phyloP scores from a whole-genome alignment of 805 yeast genomes.

The Huiozyma naganishii region DNA sequence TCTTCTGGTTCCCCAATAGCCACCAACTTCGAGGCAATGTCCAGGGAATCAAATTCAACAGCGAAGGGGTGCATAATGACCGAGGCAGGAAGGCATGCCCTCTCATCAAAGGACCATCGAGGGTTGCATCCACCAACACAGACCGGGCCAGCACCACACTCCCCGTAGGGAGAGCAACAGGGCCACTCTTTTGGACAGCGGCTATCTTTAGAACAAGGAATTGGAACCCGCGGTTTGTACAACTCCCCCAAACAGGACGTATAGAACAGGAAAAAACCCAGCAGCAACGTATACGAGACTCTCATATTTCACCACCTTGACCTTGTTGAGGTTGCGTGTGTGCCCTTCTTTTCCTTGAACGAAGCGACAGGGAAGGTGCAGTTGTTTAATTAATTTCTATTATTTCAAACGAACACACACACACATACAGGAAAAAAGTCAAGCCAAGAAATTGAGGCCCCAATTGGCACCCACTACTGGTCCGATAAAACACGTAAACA shows the following conservation, averaged over 20 bases:
- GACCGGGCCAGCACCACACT: constrained; percentile 61
- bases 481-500: too few species aligned
- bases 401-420: too few species aligned
- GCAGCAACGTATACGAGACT: too few species aligned
- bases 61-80: constrained; percentile 29
- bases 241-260: constrained; percentile 5
- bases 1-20: neutral
- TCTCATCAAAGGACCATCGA: constrained; percentile 47
- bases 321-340: too few species aligned
- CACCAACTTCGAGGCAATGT: neutral
- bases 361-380: too few species aligned
- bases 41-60: constrained; percentile 5
- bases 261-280: too few species aligned
- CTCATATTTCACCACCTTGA: too few species aligned
- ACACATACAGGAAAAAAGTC: too few species aligned
- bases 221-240: constrained; percentile 17
- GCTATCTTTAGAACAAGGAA: constrained; percentile 13
- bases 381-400: too few species aligned
- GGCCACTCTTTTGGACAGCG: constrained; percentile 68
- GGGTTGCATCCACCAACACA: constrained; percentile 91
- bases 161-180: constrained; percentile 83
- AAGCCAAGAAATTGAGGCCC: too few species aligned
- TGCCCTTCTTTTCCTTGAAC: too few species aligned
- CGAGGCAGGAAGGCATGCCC: constrained; percentile 59
- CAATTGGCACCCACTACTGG: too few species aligned